A percentile compares a stretch with the other conserved stretches of the same genome.
These are phyloP conservation scores for Chlamydomonas schloesseri DNA, from an alignment of 139 green algal species.

Conservation along the genomic window DNA sequence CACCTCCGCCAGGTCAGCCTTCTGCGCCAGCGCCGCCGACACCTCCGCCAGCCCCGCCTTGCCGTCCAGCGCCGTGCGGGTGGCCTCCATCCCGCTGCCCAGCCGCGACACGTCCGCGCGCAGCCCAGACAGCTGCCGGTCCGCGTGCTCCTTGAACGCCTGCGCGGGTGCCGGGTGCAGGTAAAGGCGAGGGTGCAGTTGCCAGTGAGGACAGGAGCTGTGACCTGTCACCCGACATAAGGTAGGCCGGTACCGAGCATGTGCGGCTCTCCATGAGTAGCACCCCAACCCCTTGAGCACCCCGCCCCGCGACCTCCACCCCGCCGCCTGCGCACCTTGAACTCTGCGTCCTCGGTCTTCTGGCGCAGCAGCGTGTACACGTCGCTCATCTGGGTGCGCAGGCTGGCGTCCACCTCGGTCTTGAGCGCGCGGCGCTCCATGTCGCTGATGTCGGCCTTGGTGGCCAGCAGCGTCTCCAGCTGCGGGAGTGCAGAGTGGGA, in stretches of 20 bases:
- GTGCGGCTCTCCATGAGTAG: too few relatives aligned
- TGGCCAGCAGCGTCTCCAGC: constrained; percentile 44
- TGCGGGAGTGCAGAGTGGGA: too few relatives aligned
- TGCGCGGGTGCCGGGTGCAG: neutral
- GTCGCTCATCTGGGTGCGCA: constrained; percentile 59
- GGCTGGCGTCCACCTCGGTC: constrained; percentile 49
- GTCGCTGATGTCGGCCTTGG: constrained; percentile 54
- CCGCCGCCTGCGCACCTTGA: constrained; percentile 10
- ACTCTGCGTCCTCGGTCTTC: constrained; percentile 51
- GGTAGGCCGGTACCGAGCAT: too few relatives aligned
- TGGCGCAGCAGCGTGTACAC: constrained; percentile 42
- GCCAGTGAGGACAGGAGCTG: too few relatives aligned
- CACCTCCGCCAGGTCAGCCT: constrained; percentile 45
- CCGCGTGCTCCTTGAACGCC: constrained; percentile 32
- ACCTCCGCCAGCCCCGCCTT: constrained; percentile 43
- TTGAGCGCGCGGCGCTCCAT: constrained; percentile 52
- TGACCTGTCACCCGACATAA: too few relatives aligned
- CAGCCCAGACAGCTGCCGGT: constrained; percentile 19
- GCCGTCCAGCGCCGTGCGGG: constrained; percentile 11
- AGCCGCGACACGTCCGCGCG: constrained; percentile 24
- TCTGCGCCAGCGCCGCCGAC: constrained; percentile 40
- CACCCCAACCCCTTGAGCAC: too few relatives aligned
- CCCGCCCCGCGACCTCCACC: too few relatives aligned
- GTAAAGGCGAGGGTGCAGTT: too few relatives aligned
- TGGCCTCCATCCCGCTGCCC: constrained; percentile 23